phyloP scores from a whole-genome alignment of 1,139 yeast species.

The Diutina mesorugosa region DNA sequence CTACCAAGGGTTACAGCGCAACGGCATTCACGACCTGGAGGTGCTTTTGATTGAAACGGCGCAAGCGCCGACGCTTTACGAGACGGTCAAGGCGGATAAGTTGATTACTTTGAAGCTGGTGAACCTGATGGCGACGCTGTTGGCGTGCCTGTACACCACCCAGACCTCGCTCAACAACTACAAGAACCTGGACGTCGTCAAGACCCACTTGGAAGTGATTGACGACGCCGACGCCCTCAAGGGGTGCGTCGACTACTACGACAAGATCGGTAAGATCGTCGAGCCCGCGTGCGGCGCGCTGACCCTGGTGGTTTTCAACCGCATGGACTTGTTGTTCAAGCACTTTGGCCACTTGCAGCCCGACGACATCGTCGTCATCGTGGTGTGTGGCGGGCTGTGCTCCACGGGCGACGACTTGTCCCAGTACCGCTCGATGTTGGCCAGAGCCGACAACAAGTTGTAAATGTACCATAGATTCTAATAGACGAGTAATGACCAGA shows the following conservation, averaged over 20 bases:
- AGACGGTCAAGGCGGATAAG: constrained; percentile 16
- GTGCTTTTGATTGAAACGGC: constrained; percentile 22
- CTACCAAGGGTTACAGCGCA: constrained; percentile 15
- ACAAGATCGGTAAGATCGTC: constrained; percentile 13
- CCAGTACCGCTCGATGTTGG: constrained; percentile 4
- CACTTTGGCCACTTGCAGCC: constrained; percentile 17
- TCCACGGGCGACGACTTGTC: constrained; percentile 5
- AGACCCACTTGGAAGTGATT: constrained; percentile 12
- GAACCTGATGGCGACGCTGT: constrained; percentile 24
- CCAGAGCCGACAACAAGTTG: background rate
- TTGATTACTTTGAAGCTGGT: constrained; percentile 17
- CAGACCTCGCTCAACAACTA: constrained; percentile 14
- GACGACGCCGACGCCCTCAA: constrained; percentile 24
- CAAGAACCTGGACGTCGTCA: constrained; percentile 10
- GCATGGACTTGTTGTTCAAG: constrained; percentile 16
- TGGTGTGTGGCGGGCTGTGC: constrained; percentile 56
- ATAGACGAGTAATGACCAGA: background rate
- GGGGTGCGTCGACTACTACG: constrained; percentile 16
- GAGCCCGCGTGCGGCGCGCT: constrained; percentile 36
- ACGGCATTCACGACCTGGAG: constrained; percentile 7
- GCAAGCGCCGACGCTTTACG: constrained; percentile 26
- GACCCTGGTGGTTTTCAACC: constrained; percentile 26
- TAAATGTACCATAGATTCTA: background rate
- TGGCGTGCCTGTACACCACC: constrained; percentile 27
- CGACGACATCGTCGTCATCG: constrained; percentile 41